A percentile compares a stretch with the other conserved stretches of the same genome.
phyloP scores from a whole-genome alignment of 2,329 filamentous ascomycete species.

The Escovopsis sp. region DNA sequence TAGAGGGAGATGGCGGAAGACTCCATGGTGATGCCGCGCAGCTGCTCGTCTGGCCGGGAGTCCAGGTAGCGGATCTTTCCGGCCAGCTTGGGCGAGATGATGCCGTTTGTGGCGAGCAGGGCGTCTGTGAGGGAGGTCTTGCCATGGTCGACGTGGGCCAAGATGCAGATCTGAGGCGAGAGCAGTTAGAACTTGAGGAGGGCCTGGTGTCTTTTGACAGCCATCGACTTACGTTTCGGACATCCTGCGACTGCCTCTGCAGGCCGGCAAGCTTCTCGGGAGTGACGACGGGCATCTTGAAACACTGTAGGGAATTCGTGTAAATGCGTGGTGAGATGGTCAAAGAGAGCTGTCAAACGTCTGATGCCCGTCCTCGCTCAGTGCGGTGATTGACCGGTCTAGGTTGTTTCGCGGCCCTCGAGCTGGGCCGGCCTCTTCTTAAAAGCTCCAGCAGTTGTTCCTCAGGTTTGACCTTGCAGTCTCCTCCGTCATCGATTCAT shows the following conservation, averaged over 20 bases:
- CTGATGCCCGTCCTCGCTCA: background rate
- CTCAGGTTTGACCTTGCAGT: too few relatives aligned
- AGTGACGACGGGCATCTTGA: slow-evolving; percentile 76
- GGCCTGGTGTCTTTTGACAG: background rate
- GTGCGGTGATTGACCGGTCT: background rate
- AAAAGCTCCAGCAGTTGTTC: too few relatives aligned
- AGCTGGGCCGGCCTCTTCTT: too few relatives aligned
- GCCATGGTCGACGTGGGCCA: slow-evolving; percentile 95
- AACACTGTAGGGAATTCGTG: background rate
- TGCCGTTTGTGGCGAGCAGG: slow-evolving; percentile 94
- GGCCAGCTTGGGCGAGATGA: slow-evolving; percentile 93
- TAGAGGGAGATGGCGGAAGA: slow-evolving; percentile 94
- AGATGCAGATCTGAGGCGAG: slow-evolving; percentile 62
- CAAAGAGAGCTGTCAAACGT: background rate
- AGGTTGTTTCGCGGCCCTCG: too few relatives aligned
- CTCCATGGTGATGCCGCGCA: slow-evolving; percentile 98
- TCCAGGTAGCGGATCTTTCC: slow-evolving; percentile 97
- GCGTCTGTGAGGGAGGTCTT: slow-evolving; percentile 96
- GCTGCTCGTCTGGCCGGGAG: slow-evolving; percentile 88
- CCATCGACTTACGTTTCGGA: slow-evolving; percentile 66
- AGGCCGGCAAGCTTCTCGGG: slow-evolving; percentile 82
- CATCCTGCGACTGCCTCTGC: slow-evolving; percentile 73
- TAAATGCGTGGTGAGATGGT: too few relatives aligned
- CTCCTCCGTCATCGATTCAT: too few relatives aligned
- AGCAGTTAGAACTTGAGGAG: background rate